These are phyloP conservation scores for Monascus purpureus DNA, from an alignment of 495 filamentous ascomycete species.

Conservation along the genomic window DNA sequence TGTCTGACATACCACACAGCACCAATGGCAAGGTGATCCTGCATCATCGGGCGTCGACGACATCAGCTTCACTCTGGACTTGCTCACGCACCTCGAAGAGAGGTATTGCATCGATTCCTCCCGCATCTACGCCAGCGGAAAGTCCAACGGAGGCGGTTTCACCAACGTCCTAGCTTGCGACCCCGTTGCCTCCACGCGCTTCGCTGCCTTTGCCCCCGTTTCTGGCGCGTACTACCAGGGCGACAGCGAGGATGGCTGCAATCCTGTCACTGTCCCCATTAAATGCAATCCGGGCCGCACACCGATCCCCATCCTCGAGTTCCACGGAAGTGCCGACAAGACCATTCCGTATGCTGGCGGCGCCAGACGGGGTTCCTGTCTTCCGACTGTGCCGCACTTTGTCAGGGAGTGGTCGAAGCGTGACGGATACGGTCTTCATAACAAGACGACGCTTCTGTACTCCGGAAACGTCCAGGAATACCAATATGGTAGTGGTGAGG, in stretches of 20 bases:
- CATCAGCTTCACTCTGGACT: slow-evolving; percentile 32
- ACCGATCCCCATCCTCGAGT: slow-evolving; percentile 30
- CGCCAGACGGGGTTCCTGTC: slow-evolving; percentile 14
- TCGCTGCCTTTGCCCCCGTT: slow-evolving; percentile 35
- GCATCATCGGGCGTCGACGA: slow-evolving; percentile 23
- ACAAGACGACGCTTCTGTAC: slow-evolving; percentile 8
- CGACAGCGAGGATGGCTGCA: slow-evolving; percentile 1
- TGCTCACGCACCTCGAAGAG: slow-evolving; percentile 31
- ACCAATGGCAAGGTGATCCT: slow-evolving; percentile 17
- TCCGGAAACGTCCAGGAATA: neutral
- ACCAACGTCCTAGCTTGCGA: slow-evolving; percentile 39
- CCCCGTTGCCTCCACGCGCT: slow-evolving; percentile 15
- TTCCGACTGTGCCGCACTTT: slow-evolving; percentile 23
- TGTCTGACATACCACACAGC: neutral
- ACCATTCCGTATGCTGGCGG: slow-evolving; percentile 22
- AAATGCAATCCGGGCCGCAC: slow-evolving; percentile 19
- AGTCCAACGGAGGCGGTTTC: slow-evolving; percentile 48
- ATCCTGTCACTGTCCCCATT: slow-evolving; percentile 6
- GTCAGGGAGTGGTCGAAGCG: slow-evolving; percentile 18
- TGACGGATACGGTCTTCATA: slow-evolving; percentile 9
- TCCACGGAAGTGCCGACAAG: slow-evolving; percentile 32
- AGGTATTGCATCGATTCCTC: slow-evolving; percentile 36
- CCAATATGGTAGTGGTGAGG: neutral
- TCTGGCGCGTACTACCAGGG: slow-evolving; percentile 19
- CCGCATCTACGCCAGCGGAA: slow-evolving; percentile 42